Conservation (phyloP, 2,329 filamentous ascomycete genomes). For the Xylariaceae sp. region DNA sequence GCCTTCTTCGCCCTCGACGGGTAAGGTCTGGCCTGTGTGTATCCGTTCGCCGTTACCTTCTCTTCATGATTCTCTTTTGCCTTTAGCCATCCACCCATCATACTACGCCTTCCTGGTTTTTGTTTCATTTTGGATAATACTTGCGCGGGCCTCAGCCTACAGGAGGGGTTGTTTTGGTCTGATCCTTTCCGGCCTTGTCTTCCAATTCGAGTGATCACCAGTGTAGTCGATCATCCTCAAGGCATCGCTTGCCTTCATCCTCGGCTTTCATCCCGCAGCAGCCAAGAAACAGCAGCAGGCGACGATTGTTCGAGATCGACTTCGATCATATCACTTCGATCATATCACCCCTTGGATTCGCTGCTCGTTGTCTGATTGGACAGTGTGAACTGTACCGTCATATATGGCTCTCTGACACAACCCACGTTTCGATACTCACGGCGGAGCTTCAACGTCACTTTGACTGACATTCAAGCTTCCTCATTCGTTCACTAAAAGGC, state of each 20-base stretch:
- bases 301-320: neutral
- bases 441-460: constrained; percentile 2
- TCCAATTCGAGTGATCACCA: no score
- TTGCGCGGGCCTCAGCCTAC: no score
- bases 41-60: no score
- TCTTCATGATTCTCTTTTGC: no score
- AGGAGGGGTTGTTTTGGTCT: no score
- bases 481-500: constrained; percentile 1
- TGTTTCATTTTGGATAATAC: no score
- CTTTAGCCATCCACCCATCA: no score
- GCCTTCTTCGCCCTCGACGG: no score
- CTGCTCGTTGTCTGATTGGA: constrained; percentile 8
- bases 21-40: no score
- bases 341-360: constrained; percentile 4
- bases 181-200: no score
- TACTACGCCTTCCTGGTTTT: no score
- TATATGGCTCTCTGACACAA: constrained; percentile 15
- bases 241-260: neutral
- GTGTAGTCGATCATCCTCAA: constrained; percentile 10
- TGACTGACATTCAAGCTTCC: constrained; percentile 1
- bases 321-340: constrained; percentile 1
- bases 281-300: neutral
- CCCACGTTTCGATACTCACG: constrained; percentile 15
- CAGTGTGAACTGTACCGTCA: constrained; percentile 8
- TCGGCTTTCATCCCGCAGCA: neutral